These are phyloP conservation scores for Myriangium duriaei DNA, from an alignment of 2,329 filamentous ascomycete species.

Conservation along the genomic window DNA sequence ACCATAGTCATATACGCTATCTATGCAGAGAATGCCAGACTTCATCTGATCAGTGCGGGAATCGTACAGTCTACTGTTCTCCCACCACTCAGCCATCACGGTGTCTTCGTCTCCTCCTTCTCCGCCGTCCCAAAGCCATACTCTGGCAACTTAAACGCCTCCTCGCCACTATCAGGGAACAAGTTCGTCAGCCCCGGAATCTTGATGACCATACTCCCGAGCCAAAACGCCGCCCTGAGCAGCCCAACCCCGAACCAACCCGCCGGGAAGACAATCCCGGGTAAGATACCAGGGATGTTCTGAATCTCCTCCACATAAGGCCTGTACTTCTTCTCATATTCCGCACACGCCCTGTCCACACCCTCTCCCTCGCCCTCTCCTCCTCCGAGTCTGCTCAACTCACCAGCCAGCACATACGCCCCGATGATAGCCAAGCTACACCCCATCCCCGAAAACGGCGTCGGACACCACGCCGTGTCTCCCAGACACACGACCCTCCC, in stretches of 20 bases:
- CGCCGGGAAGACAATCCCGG: not conserved
- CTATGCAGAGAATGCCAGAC: too few relatives aligned
- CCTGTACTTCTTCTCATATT: not conserved
- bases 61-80: too few relatives aligned
- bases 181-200: too few relatives aligned
- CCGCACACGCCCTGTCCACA: not conserved
- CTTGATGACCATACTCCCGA: too few relatives aligned
- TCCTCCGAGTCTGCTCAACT: slow-evolving; percentile 3
- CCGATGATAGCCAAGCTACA: slow-evolving; percentile 17
- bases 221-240: not conserved
- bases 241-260: not conserved
- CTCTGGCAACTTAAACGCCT: not conserved
- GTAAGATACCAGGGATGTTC: not conserved
- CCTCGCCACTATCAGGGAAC: not conserved
- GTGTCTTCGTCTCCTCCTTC: not conserved
- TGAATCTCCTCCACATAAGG: not conserved
- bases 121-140: slow-evolving; percentile 3
- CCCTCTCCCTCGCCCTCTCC: too few relatives aligned
- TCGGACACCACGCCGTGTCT: slow-evolving; percentile 16
- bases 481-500: slow-evolving; percentile 19
- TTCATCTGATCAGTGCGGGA: too few relatives aligned
- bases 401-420: slow-evolving; percentile 18
- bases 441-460: slow-evolving; percentile 14
- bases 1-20: too few relatives aligned
- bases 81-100: not conserved